phyloP scores from a whole-genome alignment of 805 yeast species.

The Wickerhamiella australiensis region DNA sequence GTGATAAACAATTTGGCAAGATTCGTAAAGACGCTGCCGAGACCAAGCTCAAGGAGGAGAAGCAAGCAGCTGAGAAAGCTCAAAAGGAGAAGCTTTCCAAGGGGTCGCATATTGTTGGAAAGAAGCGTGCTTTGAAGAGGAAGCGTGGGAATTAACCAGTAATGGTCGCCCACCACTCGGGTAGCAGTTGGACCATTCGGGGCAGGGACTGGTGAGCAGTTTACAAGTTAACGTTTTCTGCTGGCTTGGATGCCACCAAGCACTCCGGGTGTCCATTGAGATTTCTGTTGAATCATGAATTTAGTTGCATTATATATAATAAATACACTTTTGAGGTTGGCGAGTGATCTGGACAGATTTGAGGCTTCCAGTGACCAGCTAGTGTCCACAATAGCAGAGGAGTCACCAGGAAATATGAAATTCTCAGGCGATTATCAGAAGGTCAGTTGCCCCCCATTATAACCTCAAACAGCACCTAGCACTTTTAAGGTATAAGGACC shows the following conservation, averaged over 20 bases:
- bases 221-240: no score
- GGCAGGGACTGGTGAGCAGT: not conserved
- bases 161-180: no score
- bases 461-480: no score
- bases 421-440: no score
- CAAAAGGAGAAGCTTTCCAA: constrained; percentile 15
- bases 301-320: not conserved
- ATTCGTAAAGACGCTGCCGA: constrained; percentile 23
- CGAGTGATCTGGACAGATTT: not conserved
- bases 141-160: constrained; percentile 10
- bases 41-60: constrained; percentile 4
- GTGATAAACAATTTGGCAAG: constrained; percentile 20
- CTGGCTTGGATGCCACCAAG: no score
- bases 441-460: no score
- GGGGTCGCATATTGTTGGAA: constrained; percentile 25
- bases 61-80: constrained; percentile 17
- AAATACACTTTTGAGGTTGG: not conserved
- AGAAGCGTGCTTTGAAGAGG: constrained; percentile 26
- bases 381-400: no score
- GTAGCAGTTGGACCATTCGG: no score
- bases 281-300: not conserved
- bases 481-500: no score
- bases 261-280: no score
- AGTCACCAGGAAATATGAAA: no score
- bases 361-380: no score